Percentiles rank a stretch among this genome's conserved stretches.
phyloP scores from a whole-genome alignment of 352 stramenopile species.

The Globisporangium abappressorium region DNA sequence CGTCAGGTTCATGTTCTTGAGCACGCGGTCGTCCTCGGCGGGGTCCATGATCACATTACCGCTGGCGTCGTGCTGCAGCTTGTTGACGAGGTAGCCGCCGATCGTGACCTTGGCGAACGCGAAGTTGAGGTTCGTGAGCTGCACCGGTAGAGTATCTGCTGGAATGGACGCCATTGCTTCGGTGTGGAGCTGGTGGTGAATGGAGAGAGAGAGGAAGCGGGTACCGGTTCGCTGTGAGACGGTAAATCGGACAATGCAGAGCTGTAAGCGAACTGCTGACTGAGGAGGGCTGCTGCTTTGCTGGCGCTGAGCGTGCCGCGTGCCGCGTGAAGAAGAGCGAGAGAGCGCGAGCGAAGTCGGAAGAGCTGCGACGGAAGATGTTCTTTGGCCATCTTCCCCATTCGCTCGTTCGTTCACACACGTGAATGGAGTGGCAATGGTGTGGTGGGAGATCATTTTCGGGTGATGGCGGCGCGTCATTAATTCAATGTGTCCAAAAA shows the following conservation, averaged over 20 bases:
- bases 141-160: constrained; percentile 28
- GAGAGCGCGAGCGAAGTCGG: background rate
- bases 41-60: constrained; percentile 2
- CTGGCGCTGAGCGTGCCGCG: background rate
- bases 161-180: background rate
- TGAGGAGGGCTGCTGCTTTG: background rate
- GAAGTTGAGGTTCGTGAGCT: constrained; percentile 64
- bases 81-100: constrained; percentile 54
- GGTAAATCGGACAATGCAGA: background rate
- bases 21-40: constrained; percentile 64
- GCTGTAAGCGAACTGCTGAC: background rate
- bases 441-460: background rate
- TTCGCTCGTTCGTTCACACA: background rate
- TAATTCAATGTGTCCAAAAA: no score
- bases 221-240: background rate
- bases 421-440: no score
- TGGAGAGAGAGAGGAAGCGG: background rate
- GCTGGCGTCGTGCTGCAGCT: constrained; percentile 43
- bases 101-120: constrained; percentile 73
- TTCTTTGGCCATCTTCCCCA: constrained; percentile 9
- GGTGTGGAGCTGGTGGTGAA: background rate
- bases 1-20: constrained; percentile 86
- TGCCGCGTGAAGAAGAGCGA: background rate
- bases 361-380: constrained; percentile 3
- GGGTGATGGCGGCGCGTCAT: background rate